Conservation (phyloP, 805 yeast genomes). For the Candida montana region DNA sequence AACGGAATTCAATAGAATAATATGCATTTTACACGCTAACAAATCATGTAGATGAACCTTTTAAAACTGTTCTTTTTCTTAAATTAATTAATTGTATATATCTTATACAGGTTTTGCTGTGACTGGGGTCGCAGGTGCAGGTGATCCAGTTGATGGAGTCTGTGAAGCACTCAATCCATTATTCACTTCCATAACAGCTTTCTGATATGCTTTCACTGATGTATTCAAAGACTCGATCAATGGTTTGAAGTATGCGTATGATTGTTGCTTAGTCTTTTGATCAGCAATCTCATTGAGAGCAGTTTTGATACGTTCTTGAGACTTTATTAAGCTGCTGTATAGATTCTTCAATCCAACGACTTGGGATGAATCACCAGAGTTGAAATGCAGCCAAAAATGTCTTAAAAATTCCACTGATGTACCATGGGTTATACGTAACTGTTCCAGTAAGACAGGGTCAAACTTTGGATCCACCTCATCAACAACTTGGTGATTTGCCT, state of each 20-base stretch:
- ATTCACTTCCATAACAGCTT: constrained; percentile 22
- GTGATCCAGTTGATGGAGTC: neutral
- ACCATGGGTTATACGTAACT: constrained; percentile 56
- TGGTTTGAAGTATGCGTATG: constrained; percentile 37
- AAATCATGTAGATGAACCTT: too few relatives aligned
- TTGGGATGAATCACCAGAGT: constrained; percentile 41
- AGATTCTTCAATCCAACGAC: constrained; percentile 40
- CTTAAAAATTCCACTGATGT: constrained; percentile 71
- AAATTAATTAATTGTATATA: neutral
- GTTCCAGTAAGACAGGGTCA: constrained; percentile 39
- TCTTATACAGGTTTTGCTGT: neutral
- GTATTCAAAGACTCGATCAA: constrained; percentile 36
- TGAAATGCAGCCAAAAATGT: constrained; percentile 68
- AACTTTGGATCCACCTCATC: constrained; percentile 28
- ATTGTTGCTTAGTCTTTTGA: constrained; percentile 22
- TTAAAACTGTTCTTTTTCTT: too few relatives aligned
- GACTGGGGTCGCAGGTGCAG: neutral
- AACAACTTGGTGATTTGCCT: constrained; percentile 21
- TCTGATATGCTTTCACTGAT: constrained; percentile 45
- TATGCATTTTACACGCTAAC: neutral
- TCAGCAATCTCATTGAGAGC: constrained; percentile 28
- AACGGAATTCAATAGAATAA: constrained; percentile 37
- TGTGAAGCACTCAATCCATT: constrained; percentile 11
- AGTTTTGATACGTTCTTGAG: constrained; percentile 39
- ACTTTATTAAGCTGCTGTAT: constrained; percentile 43